A percentile compares a stretch with the other conserved stretches of the same genome.
Evolutionary conservation across 441 rosid species (phyloP).

Genomic region (Syzygium malaccense): DNA sequence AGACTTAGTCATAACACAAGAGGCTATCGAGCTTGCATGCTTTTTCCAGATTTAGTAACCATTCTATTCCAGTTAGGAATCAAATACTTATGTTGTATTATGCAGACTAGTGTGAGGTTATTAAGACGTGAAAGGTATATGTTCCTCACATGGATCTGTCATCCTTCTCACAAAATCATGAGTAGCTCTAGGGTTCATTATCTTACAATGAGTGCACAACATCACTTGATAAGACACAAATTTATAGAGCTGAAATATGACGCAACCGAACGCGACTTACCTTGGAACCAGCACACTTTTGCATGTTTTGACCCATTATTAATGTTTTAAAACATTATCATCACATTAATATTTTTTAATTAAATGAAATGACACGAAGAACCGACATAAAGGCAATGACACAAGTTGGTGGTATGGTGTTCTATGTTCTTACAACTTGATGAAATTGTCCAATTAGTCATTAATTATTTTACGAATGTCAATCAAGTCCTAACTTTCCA

Average conservation of each 20-base stretch:
- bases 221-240: neutral
- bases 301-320: neutral
- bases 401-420: neutral
- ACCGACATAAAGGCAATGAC: neutral
- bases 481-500: neutral
- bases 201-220: neutral
- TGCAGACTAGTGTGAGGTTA: neutral
- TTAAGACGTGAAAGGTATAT: neutral
- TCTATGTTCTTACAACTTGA: neutral
- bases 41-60: neutral
- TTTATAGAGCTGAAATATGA: neutral
- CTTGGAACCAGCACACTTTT: neutral
- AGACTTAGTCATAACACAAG: neutral
- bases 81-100: neutral
- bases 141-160: neutral
- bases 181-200: neutral
- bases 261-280: neutral
- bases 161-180: neutral
- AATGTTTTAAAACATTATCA: neutral
- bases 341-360: neutral
- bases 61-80: neutral
- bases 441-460: neutral
- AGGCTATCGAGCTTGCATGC: neutral
- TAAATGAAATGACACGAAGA: neutral
- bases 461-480: neutral